Base-by-base conservation (phyloP, 805 yeast genomes). In the Kodamaea neixiangensis region DNA sequence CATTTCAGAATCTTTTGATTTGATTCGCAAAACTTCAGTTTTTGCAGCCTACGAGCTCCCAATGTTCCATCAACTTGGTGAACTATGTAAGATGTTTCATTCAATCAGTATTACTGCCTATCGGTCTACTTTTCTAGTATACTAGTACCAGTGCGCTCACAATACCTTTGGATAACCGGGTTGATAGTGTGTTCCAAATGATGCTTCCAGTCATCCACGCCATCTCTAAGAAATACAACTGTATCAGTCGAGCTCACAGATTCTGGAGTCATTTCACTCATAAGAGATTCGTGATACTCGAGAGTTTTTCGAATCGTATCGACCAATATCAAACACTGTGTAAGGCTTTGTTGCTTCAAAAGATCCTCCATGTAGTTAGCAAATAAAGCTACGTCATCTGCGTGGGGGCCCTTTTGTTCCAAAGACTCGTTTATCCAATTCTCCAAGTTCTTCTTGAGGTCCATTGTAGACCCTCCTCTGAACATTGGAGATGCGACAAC, bases 321-420 rank as follows among this genome's bases (percentile, higher is more conserved):
- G 2, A 63, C 31, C 34, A 68, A 48, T 5, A 55, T 44, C 17
- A 65, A 21, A 37, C 63, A 58, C 35, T 64, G 51, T 13, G 53
- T 53, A 1, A 62, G 35, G 38, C 56, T 54, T n/a, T 52, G 46
- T 34, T 53, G 54, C 4, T 42, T 19, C 19, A 66, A 51, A 35
- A 69, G 52, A n/a, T 49, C 47, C 17, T 52, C 31, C 14, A 69
- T 44, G 54, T 33, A 60, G 39, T 19, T 56, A 2, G 48, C 47
- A 47, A 70, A 66, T 2, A 58, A 54, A 1, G 46, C 25, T 0
- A 68, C 56, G 52, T 71, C 76, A 25, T 68, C 72, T 2, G 38
- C 42, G 54, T 71, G 76, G 0, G 76, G 76, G 0, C 76, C 76
- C 29, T 57, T 58, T 47, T 69, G 74, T 2, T 49, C 44, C 17